Evolutionary conservation across 2,329 filamentous ascomycete genomes (phyloP).

Genomic region (Triangularia verruculosa): DNA sequence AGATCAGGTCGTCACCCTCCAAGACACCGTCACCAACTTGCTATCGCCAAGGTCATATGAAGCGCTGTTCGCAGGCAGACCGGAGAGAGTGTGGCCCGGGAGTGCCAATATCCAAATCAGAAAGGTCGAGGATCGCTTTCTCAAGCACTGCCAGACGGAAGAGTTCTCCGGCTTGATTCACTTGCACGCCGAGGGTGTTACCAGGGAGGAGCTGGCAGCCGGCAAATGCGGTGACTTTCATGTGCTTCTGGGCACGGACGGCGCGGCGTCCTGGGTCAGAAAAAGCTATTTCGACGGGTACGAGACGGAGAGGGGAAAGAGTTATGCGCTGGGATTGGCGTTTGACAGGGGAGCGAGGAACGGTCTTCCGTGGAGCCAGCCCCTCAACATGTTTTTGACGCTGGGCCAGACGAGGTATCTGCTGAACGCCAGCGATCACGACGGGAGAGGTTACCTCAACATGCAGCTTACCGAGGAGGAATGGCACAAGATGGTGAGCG

Average conservation of each 20-base stretch:
- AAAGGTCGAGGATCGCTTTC: conserved; percentile 38
- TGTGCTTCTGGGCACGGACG: conserved; percentile 36
- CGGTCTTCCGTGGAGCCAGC: conserved; percentile 36
- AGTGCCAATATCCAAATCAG: conserved; percentile 39
- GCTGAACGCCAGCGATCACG: conserved; percentile 36
- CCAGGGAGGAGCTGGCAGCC: conserved; percentile 29
- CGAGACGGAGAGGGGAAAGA: conserved; percentile 35
- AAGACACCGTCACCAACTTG: conserved; percentile 35
- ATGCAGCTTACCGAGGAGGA: conserved; percentile 38
- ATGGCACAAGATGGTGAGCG: conserved; percentile 35
- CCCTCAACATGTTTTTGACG: conserved; percentile 37
- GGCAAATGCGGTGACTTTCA: conserved; percentile 37
- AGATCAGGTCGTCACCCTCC: conserved; percentile 38
- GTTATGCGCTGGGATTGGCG: conserved; percentile 36
- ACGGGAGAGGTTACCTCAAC: conserved; percentile 36
- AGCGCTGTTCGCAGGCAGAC: conserved; percentile 34
- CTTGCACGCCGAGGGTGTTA: conserved; percentile 34
- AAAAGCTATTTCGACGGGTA: conserved; percentile 35
- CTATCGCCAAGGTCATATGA: conserved; percentile 30
- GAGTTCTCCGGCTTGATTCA: conserved; percentile 34
- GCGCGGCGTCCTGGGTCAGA: conserved; percentile 37
- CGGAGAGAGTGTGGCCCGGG: conserved; percentile 37
- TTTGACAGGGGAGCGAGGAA: conserved; percentile 32
- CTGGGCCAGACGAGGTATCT: conserved; percentile 38
- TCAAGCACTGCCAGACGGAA: conserved; percentile 34